Evolutionary conservation across 805 yeast genomes (phyloP), one percentile per base, ranked within the genome.

Genomic region (Aciculoconidium aculeatum): DNA sequence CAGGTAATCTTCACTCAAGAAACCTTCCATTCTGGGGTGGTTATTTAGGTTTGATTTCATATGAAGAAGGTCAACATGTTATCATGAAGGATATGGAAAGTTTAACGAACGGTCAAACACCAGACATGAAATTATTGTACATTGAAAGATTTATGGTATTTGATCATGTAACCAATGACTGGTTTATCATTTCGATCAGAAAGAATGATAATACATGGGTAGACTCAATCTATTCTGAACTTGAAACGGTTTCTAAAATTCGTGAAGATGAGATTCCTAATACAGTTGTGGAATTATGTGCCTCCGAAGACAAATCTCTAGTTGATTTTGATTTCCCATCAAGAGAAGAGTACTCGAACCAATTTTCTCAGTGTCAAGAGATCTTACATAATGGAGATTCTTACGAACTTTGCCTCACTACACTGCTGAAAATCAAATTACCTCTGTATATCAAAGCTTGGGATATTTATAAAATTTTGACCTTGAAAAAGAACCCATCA

Each of bases 1-100:
- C 49, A 4, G 40, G 44, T 2, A 25, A 34, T 6, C 23, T 36
- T 12, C 49, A 45, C 20, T 15, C 36, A 3, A 41, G 61, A 6
- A 55, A 59, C 0, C 58, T 85, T 11, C 95, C 95, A 1, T 92
- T 92, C 45, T 60, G 76, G 33, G 97, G 98, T n/a, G 99, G 99
- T 0, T 65, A 84, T 17, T 62, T 88, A 31, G 99, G 99, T 4
- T 64, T 80, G 23, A 53, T 92, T 7, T 80, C 94, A 0, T 92
- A 92, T 49, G 98, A 90, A 51, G 90, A 83, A 57, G 95, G 95
- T 1, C 70, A 70, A 15, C 67, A 65, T 35, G 41, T 72, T 6
- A 34, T 51, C 2, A 21, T 50, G 5, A 44, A 55, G 5, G 50
- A 53, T 3, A 41, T 70, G 23, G 53, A 56, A 24, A 60, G 67